phyloP scores from a whole-genome alignment of 768 basidiomycete species.

The Tulasnella calospora region DNA sequence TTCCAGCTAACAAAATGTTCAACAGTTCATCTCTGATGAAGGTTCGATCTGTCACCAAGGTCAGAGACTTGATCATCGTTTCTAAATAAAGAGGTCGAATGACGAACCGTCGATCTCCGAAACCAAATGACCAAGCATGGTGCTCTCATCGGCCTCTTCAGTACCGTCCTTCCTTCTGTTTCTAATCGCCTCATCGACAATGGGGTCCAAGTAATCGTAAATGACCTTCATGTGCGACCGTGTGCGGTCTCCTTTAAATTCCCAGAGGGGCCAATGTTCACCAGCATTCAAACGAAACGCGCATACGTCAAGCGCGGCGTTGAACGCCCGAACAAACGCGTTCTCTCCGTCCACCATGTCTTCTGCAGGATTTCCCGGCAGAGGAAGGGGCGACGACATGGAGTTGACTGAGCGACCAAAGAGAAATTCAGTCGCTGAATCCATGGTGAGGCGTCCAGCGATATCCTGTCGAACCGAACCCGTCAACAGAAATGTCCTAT shows the following conservation, averaged over 20 bases:
- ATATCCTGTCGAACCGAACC: slow-evolving; percentile 38
- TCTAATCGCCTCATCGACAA: slow-evolving; percentile 51
- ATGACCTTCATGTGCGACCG: slow-evolving; percentile 46
- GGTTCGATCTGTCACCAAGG: slow-evolving; percentile 46
- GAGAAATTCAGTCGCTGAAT: slow-evolving; percentile 62
- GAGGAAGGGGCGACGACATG: slow-evolving; percentile 43
- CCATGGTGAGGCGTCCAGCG: slow-evolving; percentile 59
- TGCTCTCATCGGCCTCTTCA: slow-evolving; percentile 46
- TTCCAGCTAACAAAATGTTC: slow-evolving; percentile 67
- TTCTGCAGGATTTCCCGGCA: slow-evolving; percentile 31
- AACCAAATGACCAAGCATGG: slow-evolving; percentile 62
- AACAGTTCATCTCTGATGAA: slow-evolving; percentile 75
- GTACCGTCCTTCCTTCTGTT: slow-evolving; percentile 36
- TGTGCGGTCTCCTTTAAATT: slow-evolving; percentile 43
- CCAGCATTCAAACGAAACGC: slow-evolving; percentile 7
- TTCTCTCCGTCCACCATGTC: slow-evolving; percentile 34
- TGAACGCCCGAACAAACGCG: slow-evolving; percentile 3
- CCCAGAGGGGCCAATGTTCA: slow-evolving; percentile 42
- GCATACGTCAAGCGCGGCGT: neutral
- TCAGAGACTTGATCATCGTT: neutral
- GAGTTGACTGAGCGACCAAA: slow-evolving; percentile 56
- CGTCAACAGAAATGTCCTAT: neutral
- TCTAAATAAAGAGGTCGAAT: neutral
- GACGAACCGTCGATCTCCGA: slow-evolving; percentile 58
- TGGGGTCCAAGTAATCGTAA: slow-evolving; percentile 52